These are phyloP conservation scores for Hemileia vastatrix DNA, from an alignment of 1,284 basidiomycete species.

Conservation along the genomic window DNA sequence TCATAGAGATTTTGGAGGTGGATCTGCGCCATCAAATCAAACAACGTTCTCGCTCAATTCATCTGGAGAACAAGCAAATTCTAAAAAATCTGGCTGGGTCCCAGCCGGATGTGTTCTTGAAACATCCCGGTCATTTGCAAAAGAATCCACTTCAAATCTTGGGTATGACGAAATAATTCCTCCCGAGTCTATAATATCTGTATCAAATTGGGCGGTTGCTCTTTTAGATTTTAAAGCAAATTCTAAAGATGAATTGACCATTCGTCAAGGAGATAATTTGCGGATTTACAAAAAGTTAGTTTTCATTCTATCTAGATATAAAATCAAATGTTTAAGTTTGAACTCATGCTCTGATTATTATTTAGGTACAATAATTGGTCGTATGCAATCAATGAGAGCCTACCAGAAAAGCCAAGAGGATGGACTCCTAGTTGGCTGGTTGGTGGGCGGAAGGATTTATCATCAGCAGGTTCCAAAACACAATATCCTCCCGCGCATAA, in stretches of 20 bases:
- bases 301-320: not conserved
- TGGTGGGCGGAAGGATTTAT: constrained; percentile 3
- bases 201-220: constrained; percentile 84
- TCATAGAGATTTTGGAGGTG: constrained; percentile 64
- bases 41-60: too few species aligned
- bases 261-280: constrained; percentile 73
- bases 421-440: constrained; percentile 41
- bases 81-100: constrained; percentile 52
- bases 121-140: constrained; percentile 61
- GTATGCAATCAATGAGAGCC: constrained; percentile 50
- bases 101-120: constrained; percentile 75
- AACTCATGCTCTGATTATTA: not conserved
- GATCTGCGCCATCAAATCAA: too few species aligned
- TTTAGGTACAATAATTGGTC: constrained; percentile 85
- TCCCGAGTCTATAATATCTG: constrained; percentile 77
- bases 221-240: constrained; percentile 90
- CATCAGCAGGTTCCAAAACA: not conserved
- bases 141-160: constrained; percentile 35
- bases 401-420: constrained; percentile 31
- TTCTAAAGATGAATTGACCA: constrained; percentile 67
- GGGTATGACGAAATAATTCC: constrained; percentile 56
- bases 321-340: not conserved
- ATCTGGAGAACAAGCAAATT: constrained; percentile 83
- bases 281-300: constrained; percentile 70
- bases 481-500: too few species aligned